Conservation (phyloP, 2,329 filamentous ascomycete species). For the Pseudopithomyces maydicus region DNA sequence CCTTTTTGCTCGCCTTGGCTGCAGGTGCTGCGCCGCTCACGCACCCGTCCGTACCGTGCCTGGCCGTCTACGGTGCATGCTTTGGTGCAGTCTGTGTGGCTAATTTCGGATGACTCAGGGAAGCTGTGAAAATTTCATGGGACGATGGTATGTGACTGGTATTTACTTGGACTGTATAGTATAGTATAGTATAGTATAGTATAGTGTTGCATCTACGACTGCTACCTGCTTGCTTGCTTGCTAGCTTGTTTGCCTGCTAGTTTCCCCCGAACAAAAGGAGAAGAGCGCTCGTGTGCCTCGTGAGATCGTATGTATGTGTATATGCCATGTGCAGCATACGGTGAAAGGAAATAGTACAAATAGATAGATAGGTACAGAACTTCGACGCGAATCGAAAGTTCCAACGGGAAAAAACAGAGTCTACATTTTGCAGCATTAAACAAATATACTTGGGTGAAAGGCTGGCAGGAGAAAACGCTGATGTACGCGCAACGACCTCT, state of each 20-base stretch:
- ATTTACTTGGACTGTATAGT: too few relatives aligned
- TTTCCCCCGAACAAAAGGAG: neutral
- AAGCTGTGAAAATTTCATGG: too few relatives aligned
- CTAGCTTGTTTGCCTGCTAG: too few relatives aligned
- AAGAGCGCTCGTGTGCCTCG: constrained; percentile 29
- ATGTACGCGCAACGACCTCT: constrained; percentile 5
- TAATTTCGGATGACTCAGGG: too few relatives aligned
- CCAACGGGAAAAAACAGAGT: constrained; percentile 3
- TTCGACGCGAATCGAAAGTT: constrained; percentile 12
- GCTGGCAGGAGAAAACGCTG: neutral
- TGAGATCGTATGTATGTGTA: constrained; percentile 28
- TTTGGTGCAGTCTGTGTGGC: too few relatives aligned
- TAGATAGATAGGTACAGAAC: constrained; percentile 8
- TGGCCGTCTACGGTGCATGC: too few relatives aligned
- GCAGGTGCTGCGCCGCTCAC: neutral
- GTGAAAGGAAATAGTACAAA: constrained; percentile 8
- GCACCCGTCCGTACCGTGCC: too few relatives aligned
- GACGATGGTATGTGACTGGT: too few relatives aligned
- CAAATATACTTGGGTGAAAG: neutral
- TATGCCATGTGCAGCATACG: too few relatives aligned
- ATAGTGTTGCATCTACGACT: too few relatives aligned
- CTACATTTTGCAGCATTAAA: constrained; percentile 3
- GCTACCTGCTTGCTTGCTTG: too few relatives aligned
- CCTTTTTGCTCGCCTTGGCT: neutral
- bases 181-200: too few relatives aligned